Evolutionary conservation across 768 basidiomycete genomes (phyloP).

Genomic region (Roridomyces roridus): DNA sequence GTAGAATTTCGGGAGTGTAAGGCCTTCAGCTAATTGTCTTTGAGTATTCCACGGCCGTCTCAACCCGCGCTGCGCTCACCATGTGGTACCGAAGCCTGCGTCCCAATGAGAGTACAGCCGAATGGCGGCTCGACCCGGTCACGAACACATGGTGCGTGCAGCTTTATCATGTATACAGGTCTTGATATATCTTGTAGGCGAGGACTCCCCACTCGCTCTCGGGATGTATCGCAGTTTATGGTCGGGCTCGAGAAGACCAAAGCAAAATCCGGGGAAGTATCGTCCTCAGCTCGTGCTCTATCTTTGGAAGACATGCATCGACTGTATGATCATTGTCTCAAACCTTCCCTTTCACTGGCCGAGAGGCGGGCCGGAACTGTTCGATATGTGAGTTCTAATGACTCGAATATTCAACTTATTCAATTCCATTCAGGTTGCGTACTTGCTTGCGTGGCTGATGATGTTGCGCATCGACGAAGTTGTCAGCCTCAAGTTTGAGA

Average conservation of each 20-base stretch:
- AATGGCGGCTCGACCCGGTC: background rate
- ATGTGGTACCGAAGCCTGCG: background rate
- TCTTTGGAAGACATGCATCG: constrained; percentile 24
- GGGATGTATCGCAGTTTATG: constrained; percentile 27
- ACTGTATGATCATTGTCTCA: constrained; percentile 18
- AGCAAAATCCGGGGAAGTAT: constrained; percentile 25
- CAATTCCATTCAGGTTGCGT: constrained; percentile 1
- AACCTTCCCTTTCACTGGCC: background rate
- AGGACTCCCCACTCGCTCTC: constrained; percentile 27
- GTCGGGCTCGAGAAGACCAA: constrained; percentile 30
- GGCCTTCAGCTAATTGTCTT: too few relatives aligned
- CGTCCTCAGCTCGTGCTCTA: constrained; percentile 27
- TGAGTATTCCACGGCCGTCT: too few relatives aligned
- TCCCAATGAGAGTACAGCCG: background rate
- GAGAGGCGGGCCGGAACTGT: background rate
- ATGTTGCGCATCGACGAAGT: constrained; percentile 24
- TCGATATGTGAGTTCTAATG: constrained; percentile 4
- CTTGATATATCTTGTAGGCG: constrained; percentile 1
- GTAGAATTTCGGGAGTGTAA: too few relatives aligned
- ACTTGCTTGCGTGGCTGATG: constrained; percentile 22
- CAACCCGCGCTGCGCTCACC: background rate
- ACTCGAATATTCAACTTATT: too few relatives aligned
- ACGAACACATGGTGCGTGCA: background rate
- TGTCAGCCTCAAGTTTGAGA: constrained; percentile 17
- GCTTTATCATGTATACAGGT: background rate